Conservation (phyloP, 2,329 filamentous ascomycete genomes). For the Calonectria pseudoturangicola region DNA sequence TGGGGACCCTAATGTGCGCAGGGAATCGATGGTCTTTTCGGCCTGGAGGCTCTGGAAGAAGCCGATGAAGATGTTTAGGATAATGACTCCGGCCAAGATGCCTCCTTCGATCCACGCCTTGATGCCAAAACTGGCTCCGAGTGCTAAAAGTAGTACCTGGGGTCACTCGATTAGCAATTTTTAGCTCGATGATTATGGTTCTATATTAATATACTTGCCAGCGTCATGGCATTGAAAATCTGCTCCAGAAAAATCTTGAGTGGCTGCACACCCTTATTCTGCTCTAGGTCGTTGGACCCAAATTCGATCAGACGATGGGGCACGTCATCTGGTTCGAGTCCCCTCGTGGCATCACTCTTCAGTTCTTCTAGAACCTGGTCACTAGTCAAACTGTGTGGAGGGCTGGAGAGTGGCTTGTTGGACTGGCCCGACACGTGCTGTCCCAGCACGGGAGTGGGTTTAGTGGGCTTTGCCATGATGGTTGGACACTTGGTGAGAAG, state of each 20-base stretch:
- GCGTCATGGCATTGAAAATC: constrained; percentile 76
- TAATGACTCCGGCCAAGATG: constrained; percentile 71
- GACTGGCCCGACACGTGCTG: constrained; percentile 56
- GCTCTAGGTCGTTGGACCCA: constrained; percentile 74
- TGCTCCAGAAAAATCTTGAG: constrained; percentile 76
- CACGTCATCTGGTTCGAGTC: constrained; percentile 71
- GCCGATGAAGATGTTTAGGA: constrained; percentile 71
- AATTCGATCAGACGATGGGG: constrained; percentile 69
- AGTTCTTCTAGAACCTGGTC: constrained; percentile 71
- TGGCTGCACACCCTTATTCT: constrained; percentile 67
- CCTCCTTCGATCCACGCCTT: constrained; percentile 72
- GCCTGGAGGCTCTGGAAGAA: constrained; percentile 65
- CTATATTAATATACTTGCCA: constrained; percentile 57
- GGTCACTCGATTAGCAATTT: background rate
- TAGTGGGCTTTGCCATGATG: constrained; percentile 67
- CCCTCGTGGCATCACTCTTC: constrained; percentile 70
- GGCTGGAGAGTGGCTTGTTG: constrained; percentile 66
- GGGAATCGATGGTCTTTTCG: constrained; percentile 65
- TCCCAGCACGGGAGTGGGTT: constrained; percentile 36
- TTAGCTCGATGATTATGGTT: background rate
- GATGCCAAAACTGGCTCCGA: constrained; percentile 72
- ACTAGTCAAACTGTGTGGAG: constrained; percentile 73
- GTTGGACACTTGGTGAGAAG: constrained; percentile 56
- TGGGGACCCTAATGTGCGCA: constrained; percentile 59
- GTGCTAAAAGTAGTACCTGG: constrained; percentile 74